These are phyloP conservation scores for Acer yangbiense DNA, from an alignment of 345 rosid species.

Conservation along the genomic window DNA sequence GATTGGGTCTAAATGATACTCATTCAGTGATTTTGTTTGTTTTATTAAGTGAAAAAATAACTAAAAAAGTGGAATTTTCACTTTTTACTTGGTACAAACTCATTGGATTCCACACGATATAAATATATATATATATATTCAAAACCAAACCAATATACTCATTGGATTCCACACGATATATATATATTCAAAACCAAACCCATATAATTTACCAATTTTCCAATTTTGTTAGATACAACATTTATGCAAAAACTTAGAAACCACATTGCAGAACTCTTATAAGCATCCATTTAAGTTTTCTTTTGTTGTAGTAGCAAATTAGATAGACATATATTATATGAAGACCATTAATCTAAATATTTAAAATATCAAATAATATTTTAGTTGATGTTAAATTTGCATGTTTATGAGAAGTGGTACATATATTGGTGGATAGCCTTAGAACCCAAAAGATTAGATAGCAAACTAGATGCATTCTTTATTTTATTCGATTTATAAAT, in stretches of 20 bases:
- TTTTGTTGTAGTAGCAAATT: not conserved
- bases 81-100: not conserved
- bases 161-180: not conserved
- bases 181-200: not conserved
- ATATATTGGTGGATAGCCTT: too few species aligned
- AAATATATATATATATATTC: not conserved
- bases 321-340: too few species aligned
- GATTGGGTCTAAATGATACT: not conserved
- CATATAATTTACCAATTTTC: not conserved
- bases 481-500: too few species aligned
- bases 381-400: too few species aligned
- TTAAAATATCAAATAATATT: not conserved
- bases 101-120: not conserved
- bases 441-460: too few species aligned
- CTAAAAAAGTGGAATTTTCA: not conserved
- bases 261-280: not conserved
- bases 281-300: not conserved
- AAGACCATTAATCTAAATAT: not conserved
- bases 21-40: not conserved
- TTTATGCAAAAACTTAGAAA: not conserved
- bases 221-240: not conserved
- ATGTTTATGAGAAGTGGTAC: too few species aligned
- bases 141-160: not conserved
- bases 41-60: not conserved
- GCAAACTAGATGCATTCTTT: too few species aligned